phyloP scores from a whole-genome alignment of 148 eudicot genomes.

The Linanthus parryae region DNA sequence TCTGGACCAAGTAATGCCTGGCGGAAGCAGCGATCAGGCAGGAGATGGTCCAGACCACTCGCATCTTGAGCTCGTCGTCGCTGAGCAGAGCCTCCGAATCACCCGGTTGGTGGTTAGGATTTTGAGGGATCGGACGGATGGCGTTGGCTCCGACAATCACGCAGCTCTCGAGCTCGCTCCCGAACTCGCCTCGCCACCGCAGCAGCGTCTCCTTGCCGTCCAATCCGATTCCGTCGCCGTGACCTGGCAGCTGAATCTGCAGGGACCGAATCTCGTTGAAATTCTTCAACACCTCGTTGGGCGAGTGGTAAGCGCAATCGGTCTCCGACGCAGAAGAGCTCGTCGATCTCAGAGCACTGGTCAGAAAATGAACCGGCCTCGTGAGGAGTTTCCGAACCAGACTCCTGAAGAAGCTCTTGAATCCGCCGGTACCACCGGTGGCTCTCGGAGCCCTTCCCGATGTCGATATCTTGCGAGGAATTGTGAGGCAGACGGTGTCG shows the following conservation, averaged over 20 bases:
- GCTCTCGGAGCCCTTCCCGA: too few relatives aligned
- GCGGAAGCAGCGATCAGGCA: constrained; percentile 60
- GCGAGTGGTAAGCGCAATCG: constrained; percentile 9
- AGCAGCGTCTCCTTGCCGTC: constrained; percentile 24
- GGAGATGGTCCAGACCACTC: constrained; percentile 63
- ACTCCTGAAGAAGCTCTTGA: constrained; percentile 15
- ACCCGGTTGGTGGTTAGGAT: not conserved
- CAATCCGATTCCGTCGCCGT: constrained; percentile 31
- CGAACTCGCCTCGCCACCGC: constrained; percentile 63
- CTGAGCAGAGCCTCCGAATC: constrained; percentile 7
- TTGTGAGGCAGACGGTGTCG: constrained; percentile 25
- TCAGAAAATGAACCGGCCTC: constrained; percentile 22
- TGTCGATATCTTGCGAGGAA: constrained; percentile 10
- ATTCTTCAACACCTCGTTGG: constrained; percentile 25
- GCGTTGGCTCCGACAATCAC: constrained; percentile 45
- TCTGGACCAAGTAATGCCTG: constrained; percentile 50
- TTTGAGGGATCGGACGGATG: not conserved
- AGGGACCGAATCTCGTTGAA: constrained; percentile 28
- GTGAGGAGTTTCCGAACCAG: constrained; percentile 21
- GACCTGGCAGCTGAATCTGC: constrained; percentile 37
- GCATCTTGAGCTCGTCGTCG: constrained; percentile 42
- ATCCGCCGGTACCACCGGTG: not conserved
- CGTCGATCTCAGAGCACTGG: not conserved
- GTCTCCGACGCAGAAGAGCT: not conserved
- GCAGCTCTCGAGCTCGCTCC: constrained; percentile 50